Conservation (phyloP, 1,284 basidiomycete genomes). For the Heterobasidion irregulare region DNA sequence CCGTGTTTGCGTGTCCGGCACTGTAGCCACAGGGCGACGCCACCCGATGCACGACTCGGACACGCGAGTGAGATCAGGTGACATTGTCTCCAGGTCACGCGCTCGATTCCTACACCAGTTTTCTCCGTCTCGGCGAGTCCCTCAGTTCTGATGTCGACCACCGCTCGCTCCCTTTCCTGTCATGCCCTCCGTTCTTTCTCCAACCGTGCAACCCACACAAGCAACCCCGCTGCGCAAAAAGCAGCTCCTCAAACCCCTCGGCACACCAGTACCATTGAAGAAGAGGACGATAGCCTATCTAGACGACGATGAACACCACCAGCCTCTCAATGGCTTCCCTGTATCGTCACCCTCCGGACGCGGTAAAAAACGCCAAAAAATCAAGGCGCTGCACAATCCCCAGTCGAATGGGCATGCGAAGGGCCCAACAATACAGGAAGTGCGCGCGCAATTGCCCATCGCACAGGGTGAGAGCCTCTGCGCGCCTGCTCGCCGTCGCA, state of each 20-base stretch:
- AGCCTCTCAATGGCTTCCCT: background rate
- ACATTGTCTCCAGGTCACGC: too few relatives aligned
- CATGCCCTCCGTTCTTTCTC: background rate
- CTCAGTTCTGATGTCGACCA: too few relatives aligned
- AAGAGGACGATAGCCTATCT: slow-evolving; percentile 1
- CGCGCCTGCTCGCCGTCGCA: background rate
- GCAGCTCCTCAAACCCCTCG: background rate
- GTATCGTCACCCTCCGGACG: background rate
- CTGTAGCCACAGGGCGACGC: too few relatives aligned
- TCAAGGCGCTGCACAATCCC: background rate
- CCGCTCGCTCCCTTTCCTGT: background rate
- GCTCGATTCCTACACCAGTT: too few relatives aligned
- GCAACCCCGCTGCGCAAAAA: background rate
- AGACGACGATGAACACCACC: background rate
- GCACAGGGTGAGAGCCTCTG: slow-evolving; percentile 46
- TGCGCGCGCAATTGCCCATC: slow-evolving; percentile 69
- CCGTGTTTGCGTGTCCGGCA: too few relatives aligned
- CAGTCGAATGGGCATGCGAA: background rate
- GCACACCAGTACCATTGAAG: background rate
- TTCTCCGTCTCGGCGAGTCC: too few relatives aligned
- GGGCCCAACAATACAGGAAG: slow-evolving; percentile 37
- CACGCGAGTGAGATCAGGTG: too few relatives aligned
- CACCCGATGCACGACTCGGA: too few relatives aligned
- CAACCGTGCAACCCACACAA: background rate
- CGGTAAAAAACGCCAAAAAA: slow-evolving; percentile 6